A percentile compares a stretch with the other conserved stretches of the same genome.
Evolutionary conservation across 257 asterid genomes (phyloP).

Genomic region (Asclepias syriaca): DNA sequence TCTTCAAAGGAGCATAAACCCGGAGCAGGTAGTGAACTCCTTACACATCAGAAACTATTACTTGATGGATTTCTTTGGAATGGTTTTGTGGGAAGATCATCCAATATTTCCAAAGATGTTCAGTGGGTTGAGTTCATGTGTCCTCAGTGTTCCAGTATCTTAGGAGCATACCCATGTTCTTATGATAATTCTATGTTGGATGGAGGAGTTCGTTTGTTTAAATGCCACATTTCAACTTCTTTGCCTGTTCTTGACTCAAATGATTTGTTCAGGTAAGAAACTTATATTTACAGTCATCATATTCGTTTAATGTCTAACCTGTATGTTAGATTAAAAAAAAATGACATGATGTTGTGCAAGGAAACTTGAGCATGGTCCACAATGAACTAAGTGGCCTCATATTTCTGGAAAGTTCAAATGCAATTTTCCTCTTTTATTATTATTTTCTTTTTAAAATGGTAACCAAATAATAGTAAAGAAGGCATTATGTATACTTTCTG

Average conservation of each 20-base stretch:
- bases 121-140: constrained; percentile 58
- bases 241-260: constrained; percentile 36
- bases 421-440: not conserved
- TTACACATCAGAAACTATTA: constrained; percentile 66
- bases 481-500: not conserved
- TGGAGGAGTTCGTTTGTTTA: constrained; percentile 74
- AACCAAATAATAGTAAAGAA: not conserved
- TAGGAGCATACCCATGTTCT: constrained; percentile 83
- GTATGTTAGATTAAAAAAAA: not conserved
- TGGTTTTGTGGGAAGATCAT: constrained; percentile 72
- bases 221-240: constrained; percentile 62
- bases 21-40: constrained; percentile 39
- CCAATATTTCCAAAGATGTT: constrained; percentile 67
- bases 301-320: not conserved
- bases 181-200: constrained; percentile 58
- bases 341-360: not conserved
- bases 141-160: constrained; percentile 64
- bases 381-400: not conserved
- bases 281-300: not conserved
- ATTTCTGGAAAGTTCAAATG: not conserved
- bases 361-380: not conserved
- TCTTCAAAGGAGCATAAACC: constrained; percentile 24
- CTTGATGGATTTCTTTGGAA: constrained; percentile 77
- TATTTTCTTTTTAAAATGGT: too few relatives aligned
- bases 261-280: constrained; percentile 60